A percentile compares a stretch with the other conserved stretches of the same genome.
These are phyloP conservation scores for Collybia mongolica DNA, from an alignment of 768 basidiomycete genomes.

Conservation along the genomic window DNA sequence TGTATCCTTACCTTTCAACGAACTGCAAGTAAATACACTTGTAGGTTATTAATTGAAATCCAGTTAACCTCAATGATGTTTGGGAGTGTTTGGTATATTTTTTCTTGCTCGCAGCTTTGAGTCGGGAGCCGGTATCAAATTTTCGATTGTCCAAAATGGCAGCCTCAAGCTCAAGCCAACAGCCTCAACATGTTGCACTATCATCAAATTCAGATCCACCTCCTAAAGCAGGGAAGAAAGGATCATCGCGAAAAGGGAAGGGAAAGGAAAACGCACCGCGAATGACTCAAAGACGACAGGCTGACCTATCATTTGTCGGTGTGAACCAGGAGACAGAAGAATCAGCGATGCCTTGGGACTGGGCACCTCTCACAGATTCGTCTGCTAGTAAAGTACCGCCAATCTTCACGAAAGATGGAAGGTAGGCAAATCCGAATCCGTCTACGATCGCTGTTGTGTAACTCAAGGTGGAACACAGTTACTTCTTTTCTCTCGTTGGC, in stretches of 20 bases:
- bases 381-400: constrained; percentile 64
- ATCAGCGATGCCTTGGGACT: constrained; percentile 49
- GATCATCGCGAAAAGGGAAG: constrained; percentile 44
- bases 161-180: constrained; percentile 39
- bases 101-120: constrained; percentile 24
- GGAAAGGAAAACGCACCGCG: constrained; percentile 37
- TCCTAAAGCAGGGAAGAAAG: constrained; percentile 19
- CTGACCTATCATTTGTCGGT: constrained; percentile 3
- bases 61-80: constrained; percentile 13
- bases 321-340: background rate
- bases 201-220: constrained; percentile 24
- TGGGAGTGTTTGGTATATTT: constrained; percentile 30
- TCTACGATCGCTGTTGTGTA: constrained; percentile 1
- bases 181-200: constrained; percentile 30
- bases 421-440: constrained; percentile 40
- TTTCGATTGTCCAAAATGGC: constrained; percentile 29
- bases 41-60: background rate
- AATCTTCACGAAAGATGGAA: constrained; percentile 86
- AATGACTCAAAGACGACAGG: constrained; percentile 9
- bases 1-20: background rate
- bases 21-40: background rate
- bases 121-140: background rate
- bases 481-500: constrained; percentile 88
- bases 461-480: constrained; percentile 40
- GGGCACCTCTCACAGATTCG: constrained; percentile 72